These are phyloP conservation scores for Trichoderma oligosporum DNA, from an alignment of 2,329 filamentous ascomycete genomes.

Conservation along the genomic window DNA sequence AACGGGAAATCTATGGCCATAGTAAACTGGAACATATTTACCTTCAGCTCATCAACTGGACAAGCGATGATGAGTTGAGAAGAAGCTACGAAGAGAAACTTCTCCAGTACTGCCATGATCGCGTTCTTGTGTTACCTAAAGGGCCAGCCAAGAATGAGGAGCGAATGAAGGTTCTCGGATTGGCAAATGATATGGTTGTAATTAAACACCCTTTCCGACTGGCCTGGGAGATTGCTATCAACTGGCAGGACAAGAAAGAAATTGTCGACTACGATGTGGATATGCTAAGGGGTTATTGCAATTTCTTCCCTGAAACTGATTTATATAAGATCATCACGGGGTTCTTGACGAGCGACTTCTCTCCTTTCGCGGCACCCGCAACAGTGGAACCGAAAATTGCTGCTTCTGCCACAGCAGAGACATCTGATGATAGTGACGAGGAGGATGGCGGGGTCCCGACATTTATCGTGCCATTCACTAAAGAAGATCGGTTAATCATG, in stretches of 20 bases:
- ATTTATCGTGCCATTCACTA: conserved; percentile 56
- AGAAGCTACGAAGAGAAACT: conserved; percentile 88
- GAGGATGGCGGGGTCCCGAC: conserved; percentile 54
- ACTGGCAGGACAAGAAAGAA: conserved; percentile 78
- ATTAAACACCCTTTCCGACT: conserved; percentile 87
- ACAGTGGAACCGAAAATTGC: conserved; percentile 24
- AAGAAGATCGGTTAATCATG: conserved; percentile 75
- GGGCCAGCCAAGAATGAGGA: conserved; percentile 65
- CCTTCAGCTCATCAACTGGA: conserved; percentile 83
- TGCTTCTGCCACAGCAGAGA: conserved; percentile 25
- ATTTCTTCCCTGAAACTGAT: conserved; percentile 79
- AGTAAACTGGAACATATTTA: conserved; percentile 81
- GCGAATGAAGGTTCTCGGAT: conserved; percentile 66
- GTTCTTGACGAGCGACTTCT: conserved; percentile 78
- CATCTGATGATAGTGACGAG: conserved; percentile 55
- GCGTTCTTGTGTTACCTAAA: conserved; percentile 63
- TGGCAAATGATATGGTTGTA: conserved; percentile 90
- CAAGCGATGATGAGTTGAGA: conserved; percentile 76
- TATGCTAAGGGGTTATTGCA: conserved; percentile 75
- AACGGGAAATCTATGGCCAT: conserved; percentile 71
- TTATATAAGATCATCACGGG: conserved; percentile 77
- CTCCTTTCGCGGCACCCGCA: conserved; percentile 63
- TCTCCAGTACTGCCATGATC: conserved; percentile 74
- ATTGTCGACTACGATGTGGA: conserved; percentile 73
- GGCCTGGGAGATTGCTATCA: conserved; percentile 86